These are phyloP conservation scores for Claviceps sp. DNA, from an alignment of 2,329 filamentous ascomycete genomes.

Conservation along the genomic window DNA sequence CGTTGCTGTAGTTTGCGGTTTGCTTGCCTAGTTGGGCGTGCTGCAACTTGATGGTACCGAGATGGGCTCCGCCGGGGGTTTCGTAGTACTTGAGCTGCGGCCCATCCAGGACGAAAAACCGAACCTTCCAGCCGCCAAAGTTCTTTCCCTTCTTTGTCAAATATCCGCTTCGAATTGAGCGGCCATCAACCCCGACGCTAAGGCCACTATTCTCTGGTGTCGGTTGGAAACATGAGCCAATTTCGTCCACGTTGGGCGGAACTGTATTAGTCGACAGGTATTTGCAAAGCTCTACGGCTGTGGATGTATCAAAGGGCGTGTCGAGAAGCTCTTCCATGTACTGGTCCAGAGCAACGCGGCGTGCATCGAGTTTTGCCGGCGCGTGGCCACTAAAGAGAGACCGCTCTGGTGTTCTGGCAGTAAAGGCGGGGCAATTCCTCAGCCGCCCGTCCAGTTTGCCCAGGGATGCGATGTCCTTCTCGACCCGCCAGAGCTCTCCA, in stretches of 20 bases:
- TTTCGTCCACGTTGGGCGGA: conserved; percentile 48
- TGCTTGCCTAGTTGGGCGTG: conserved; percentile 93
- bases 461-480: conserved; percentile 78
- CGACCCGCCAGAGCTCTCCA: conserved; percentile 80
- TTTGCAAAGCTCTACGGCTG: conserved; percentile 70
- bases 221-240: conserved; percentile 16
- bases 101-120: conserved; percentile 48
- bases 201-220: conserved; percentile 17
- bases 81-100: conserved; percentile 77
- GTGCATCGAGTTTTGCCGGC: conserved; percentile 82
- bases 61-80: conserved; percentile 72
- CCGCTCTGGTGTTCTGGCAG: conserved; percentile 67
- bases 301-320: conserved; percentile 62
- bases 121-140: conserved; percentile 95
- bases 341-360: conserved; percentile 63
- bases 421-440: conserved; percentile 59
- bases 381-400: conserved; percentile 84
- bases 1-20: conserved; percentile 34
- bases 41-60: conserved; percentile 85
- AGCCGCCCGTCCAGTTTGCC: conserved; percentile 71
- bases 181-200: conserved; percentile 44
- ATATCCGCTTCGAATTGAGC: conserved; percentile 72
- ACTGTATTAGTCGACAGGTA: conserved; percentile 63
- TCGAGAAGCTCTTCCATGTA: conserved; percentile 83
- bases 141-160: conserved; percentile 96